Evolutionary conservation across 352 stramenopile species (phyloP), one percentile per base, ranked within the genome.

Genomic region (Phytophthora sp.): DNA sequence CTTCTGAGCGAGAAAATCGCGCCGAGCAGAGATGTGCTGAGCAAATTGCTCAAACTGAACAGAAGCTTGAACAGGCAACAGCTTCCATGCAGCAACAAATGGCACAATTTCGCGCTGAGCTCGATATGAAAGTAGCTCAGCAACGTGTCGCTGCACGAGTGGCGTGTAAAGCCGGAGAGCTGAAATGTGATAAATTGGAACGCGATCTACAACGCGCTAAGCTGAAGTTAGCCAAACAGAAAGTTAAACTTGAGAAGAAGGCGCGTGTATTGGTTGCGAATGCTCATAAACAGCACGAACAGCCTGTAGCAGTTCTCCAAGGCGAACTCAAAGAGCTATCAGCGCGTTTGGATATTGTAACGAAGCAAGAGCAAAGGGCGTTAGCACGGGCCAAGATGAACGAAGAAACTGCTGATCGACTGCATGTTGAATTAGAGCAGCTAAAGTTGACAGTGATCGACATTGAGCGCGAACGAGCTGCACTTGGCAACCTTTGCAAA

Each of bases 241-340:
- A 88, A 27, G 42, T 69, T 13, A 87, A 87, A 28, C 60, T 87
- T 27, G 72, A 87, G 18, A 84, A 83, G 46, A 88, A 86, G 18
- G 34, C 82, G 13, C 70, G 71, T 13, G 57, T 51, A 3, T 26
- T 86, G 17, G 61, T 82, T 52, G 66, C 44, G 1, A 76, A n/a
- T 30, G 53, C 61, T 20, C 56, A 62, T 24, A 58, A 69, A 30
- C 50, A 66, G 15, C 48, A 73, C 9, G 32, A 72, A 41, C 21
- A 67, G 13, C 44, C 38, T 18, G 26, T 72, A 7, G 55, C 27
- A 9, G 18, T 46, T 12, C 28, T 78, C 2, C 26, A 78, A 27
- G 37, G 31, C 27, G 62, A 73, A 18, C 42, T 72, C 4, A 30
- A 59, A 38, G 61, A 64, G 0, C 46, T 73, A 15, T 37, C 67